Evolutionary conservation across 1,139 yeast genomes (phyloP).

Genomic region (Nakaseomyces uthaithaninus): DNA sequence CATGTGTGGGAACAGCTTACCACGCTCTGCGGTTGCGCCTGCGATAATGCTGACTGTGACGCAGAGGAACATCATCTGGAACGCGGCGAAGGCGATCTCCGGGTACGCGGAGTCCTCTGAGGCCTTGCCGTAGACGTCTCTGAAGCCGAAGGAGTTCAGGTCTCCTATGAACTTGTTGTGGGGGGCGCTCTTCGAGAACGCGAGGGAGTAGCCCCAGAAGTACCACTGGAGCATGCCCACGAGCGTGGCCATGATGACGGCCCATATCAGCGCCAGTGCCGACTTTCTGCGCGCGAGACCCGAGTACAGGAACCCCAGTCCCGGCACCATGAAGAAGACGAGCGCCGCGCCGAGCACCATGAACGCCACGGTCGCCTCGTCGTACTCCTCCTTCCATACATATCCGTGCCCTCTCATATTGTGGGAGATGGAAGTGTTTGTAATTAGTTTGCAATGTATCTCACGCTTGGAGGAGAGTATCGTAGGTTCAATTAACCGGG

Average conservation of each 20-base stretch:
- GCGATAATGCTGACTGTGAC: conserved; percentile 87
- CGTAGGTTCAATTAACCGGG: too few relatives aligned
- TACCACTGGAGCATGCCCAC: conserved; percentile 92
- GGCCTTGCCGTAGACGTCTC: conserved; percentile 49
- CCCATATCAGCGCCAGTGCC: conserved; percentile 85
- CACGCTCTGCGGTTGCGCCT: conserved; percentile 94
- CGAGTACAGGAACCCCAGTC: conserved; percentile 84
- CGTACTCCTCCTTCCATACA: conserved; percentile 35
- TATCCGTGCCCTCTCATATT: conserved; percentile 12
- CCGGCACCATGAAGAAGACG: conserved; percentile 91
- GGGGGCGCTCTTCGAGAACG: conserved; percentile 63
- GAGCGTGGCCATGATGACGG: conserved; percentile 62
- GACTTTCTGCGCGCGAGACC: conserved; percentile 89
- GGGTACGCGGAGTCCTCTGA: conserved; percentile 48
- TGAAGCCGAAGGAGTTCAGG: conserved; percentile 70
- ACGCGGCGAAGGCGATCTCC: conserved; percentile 73
- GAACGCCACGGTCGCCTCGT: conserved; percentile 46
- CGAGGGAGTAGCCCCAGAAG: conserved; percentile 94
- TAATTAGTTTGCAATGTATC: too few relatives aligned
- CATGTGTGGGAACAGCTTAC: conserved; percentile 77
- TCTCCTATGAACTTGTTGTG: conserved; percentile 82
- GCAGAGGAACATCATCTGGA: conserved; percentile 85
- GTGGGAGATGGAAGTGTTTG: too few relatives aligned
- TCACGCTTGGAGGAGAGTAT: background rate
- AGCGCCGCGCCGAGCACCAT: conserved; percentile 52